Base-by-base conservation (phyloP, 108 stramenopile genomes). In the Hondaea fermentalgiana region DNA sequence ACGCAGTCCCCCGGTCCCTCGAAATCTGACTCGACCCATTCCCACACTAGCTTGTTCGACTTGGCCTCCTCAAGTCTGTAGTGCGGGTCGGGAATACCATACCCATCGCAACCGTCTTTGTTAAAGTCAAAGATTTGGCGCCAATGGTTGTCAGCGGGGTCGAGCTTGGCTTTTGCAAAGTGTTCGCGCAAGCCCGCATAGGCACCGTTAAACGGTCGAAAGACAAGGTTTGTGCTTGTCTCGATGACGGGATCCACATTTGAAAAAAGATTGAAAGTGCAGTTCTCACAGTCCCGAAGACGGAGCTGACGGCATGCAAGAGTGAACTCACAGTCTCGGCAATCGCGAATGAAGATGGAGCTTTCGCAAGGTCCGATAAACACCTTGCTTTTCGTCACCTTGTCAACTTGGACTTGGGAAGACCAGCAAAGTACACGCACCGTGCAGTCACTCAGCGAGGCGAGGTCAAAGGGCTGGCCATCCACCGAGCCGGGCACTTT, bases 191-290 rank as follows among this genome's bases (percentile, higher is more conserved):
- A 3, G 6, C 76, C 76, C 14, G 23, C 25, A 58, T 60, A 72
- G 0, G 57, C 60, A 8, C 44, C 90, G 44, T 43, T 87, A 69
- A 90, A 90, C 12, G 92, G 92, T 2, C 69, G 91, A 58, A 93
- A 91, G 5, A 23, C 17, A 87, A 96, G 90, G 43, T 89, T 88
- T 5, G 87, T 90, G 23, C 91, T 93, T 16, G 91, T 94, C 89
- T 96, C 96, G 89, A 96, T 96, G 71, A 95, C 92, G 60, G 95
- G 95, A 59, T 95, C 95, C 23, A 95, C 94, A 91, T 95, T 95
- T 71, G 90, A 91, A 89, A 94, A 96, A 53, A 96, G 89, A 87
- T 94, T 88, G 58, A 96, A 92, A 49, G 87, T 92, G 88, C 95
- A 96, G 72, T 95, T 89, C n/a, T 42, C 14, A 87, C 94, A 94